phyloP scores from a whole-genome alignment of 495 filamentous ascomycete genomes.

The Pseudoneurospora amorphoporcata region DNA sequence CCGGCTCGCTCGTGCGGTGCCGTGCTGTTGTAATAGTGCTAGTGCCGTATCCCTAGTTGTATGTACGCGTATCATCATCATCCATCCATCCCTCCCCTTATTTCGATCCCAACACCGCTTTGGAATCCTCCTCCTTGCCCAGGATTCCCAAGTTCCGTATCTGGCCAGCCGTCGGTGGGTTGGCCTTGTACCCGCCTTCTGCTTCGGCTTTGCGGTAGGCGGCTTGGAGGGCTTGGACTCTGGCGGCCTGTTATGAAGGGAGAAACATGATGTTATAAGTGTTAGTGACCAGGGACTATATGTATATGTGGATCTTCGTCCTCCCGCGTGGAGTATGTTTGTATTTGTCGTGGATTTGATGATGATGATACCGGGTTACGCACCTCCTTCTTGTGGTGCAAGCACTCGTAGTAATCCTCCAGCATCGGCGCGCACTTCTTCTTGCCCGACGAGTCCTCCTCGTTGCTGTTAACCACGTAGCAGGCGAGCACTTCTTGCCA shows the following conservation, averaged over 20 bases:
- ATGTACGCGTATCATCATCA: background rate
- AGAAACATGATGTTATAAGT: background rate
- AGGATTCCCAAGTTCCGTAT: constrained; percentile 78
- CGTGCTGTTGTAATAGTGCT: background rate
- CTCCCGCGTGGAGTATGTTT: background rate
- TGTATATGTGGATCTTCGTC: background rate
- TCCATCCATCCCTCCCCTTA: constrained; percentile 1
- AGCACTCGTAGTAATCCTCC: constrained; percentile 97
- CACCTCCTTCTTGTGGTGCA: constrained; percentile 98
- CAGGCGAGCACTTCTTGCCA: constrained; percentile 92
- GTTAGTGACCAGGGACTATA: background rate
- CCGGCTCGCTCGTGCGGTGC: background rate
- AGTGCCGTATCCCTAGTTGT: background rate
- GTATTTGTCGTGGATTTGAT: constrained; percentile 2
- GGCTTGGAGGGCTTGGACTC: constrained; percentile 66
- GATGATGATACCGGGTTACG: constrained; percentile 4
- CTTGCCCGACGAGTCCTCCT: constrained; percentile 67
- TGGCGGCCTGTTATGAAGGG: constrained; percentile 50
- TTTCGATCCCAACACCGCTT: constrained; percentile 42
- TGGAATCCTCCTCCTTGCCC: constrained; percentile 70
- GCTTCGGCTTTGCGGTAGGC: constrained; percentile 80
- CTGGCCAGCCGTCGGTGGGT: constrained; percentile 58
- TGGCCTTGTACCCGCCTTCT: constrained; percentile 57
- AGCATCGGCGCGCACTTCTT: constrained; percentile 81
- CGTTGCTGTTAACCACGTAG: constrained; percentile 73